These are phyloP conservation scores for Dryas octopetala DNA, from an alignment of 306 rosid genomes.

Conservation along the genomic window DNA sequence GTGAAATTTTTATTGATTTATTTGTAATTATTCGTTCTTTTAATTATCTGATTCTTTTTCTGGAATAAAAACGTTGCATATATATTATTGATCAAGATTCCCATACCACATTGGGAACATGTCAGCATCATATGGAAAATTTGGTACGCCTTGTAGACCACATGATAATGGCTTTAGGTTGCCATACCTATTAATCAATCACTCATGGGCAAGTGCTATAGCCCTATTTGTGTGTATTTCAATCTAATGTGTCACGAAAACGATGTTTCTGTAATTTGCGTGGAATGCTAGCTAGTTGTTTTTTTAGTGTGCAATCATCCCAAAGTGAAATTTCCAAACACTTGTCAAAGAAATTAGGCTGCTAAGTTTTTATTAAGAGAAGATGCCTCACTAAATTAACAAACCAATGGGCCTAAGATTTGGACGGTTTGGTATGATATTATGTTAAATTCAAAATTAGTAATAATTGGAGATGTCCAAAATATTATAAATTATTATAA, in stretches of 20 bases:
- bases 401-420: no score
- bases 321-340: neutral
- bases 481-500: no score
- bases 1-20: no score
- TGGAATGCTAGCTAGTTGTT: neutral
- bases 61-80: slow-evolving; percentile 26
- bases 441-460: no score
- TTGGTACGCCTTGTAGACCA: slow-evolving; percentile 29
- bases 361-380: neutral
- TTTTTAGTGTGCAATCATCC: neutral
- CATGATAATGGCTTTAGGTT: slow-evolving; percentile 17
- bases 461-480: no score
- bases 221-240: neutral
- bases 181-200: slow-evolving; percentile 32
- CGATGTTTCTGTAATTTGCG: slow-evolving; percentile 5
- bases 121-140: slow-evolving; percentile 30
- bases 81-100: slow-evolving; percentile 31
- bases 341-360: neutral
- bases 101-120: slow-evolving; percentile 28
- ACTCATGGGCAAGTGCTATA: slow-evolving; percentile 19
- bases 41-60: neutral
- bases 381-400: no score
- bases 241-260: slow-evolving; percentile 1
- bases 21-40: neutral
- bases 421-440: no score